These are phyloP conservation scores for Mortierella sp. DNA, from an alignment of 371 early-diverging fungal species.

Conservation along the genomic window DNA sequence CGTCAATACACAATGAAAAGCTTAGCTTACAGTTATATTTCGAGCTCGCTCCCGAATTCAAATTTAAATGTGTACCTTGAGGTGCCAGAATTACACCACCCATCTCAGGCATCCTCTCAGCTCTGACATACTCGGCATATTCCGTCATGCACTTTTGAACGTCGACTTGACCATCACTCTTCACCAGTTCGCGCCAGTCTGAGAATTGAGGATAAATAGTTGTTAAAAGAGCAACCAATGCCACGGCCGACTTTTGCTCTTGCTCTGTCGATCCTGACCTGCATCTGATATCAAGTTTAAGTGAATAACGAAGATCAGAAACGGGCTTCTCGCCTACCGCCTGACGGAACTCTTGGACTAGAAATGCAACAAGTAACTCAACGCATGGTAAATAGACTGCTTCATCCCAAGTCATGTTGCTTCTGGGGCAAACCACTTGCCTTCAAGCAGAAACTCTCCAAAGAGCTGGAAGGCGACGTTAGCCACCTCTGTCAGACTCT, in stretches of 20 bases:
- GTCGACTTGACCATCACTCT: conserved; percentile 79
- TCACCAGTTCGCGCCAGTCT: conserved; percentile 93
- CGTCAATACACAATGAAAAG: not conserved
- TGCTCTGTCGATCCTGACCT: conserved; percentile 78
- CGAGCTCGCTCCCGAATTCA: not conserved
- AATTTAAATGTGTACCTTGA: conserved; percentile 54
- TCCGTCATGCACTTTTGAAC: conserved; percentile 75
- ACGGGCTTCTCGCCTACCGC: conserved; percentile 82
- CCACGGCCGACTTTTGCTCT: conserved; percentile 75
- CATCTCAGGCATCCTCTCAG: conserved; percentile 63
- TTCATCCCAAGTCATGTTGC: not conserved
- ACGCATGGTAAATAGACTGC: not conserved
- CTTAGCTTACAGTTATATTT: not conserved
- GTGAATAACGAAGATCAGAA: conserved; percentile 82
- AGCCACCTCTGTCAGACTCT: conserved; percentile 80
- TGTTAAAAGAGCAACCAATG: conserved; percentile 76
- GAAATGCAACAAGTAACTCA: not conserved
- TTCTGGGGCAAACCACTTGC: conserved; percentile 9
- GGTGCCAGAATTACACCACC: conserved; percentile 65
- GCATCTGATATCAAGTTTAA: conserved; percentile 88
- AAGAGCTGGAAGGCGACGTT: conserved; percentile 90
- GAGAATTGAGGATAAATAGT: conserved; percentile 74
- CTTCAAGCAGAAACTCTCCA: conserved; percentile 94
- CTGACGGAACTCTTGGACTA: conserved; percentile 77
- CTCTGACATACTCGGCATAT: conserved; percentile 57